These are phyloP conservation scores for Aspergillus mulundensis DNA, from an alignment of 495 filamentous ascomycete species.

Conservation along the genomic window DNA sequence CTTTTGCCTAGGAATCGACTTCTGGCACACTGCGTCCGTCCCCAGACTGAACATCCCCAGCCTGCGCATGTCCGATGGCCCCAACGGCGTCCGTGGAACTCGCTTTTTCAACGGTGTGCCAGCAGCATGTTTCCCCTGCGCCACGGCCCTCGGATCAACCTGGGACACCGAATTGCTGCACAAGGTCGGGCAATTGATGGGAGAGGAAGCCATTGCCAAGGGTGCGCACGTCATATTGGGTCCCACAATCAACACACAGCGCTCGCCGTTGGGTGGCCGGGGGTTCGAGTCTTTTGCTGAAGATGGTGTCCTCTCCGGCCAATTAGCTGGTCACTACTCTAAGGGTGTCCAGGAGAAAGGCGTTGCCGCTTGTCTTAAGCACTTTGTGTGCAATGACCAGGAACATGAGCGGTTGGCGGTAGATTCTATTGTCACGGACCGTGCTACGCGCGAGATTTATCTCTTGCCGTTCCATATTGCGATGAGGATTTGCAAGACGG, in stretches of 20 bases:
- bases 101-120: slow-evolving; percentile 68
- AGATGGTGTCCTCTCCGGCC: slow-evolving; percentile 68
- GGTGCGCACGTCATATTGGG: slow-evolving; percentile 68
- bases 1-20: slow-evolving; percentile 54
- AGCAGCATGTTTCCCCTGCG: slow-evolving; percentile 66
- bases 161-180: slow-evolving; percentile 62
- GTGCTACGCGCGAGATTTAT: slow-evolving; percentile 75
- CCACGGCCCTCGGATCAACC: slow-evolving; percentile 66
- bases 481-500: slow-evolving; percentile 58
- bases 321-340: slow-evolving; percentile 60
- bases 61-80: slow-evolving; percentile 66
- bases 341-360: slow-evolving; percentile 68
- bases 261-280: slow-evolving; percentile 70
- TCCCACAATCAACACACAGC: slow-evolving; percentile 75
- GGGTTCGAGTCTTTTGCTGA: slow-evolving; percentile 80
- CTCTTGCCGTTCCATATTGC: slow-evolving; percentile 70
- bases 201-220: slow-evolving; percentile 65
- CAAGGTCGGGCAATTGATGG: slow-evolving; percentile 59
- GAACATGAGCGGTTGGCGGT: slow-evolving; percentile 69
- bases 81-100: slow-evolving; percentile 70
- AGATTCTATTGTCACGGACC: slow-evolving; percentile 60
- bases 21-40: slow-evolving; percentile 72
- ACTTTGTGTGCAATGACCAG: slow-evolving; percentile 80
- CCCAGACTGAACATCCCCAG: slow-evolving; percentile 65
- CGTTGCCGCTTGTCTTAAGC: slow-evolving; percentile 70